Evolutionary conservation across 2,329 filamentous ascomycete species (phyloP).

Genomic region (Exophiala sp.): DNA sequence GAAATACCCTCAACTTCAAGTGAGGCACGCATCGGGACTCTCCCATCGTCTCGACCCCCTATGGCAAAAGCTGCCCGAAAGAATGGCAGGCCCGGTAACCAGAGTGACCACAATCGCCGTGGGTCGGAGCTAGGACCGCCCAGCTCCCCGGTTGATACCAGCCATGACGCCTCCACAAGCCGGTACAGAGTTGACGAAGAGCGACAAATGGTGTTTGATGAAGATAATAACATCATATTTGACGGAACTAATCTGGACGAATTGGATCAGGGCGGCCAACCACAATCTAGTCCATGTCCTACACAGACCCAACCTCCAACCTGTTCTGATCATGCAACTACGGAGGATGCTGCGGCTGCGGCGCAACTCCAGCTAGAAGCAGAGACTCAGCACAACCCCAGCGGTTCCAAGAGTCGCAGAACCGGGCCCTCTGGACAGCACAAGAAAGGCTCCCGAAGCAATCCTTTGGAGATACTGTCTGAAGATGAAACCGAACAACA

Average conservation of each 20-base stretch:
- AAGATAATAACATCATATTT: neutral
- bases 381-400: neutral
- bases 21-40: too few relatives aligned
- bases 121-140: neutral
- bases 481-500: neutral
- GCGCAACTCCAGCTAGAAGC: neutral
- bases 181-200: neutral
- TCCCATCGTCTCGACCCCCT: too few relatives aligned
- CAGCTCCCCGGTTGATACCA: neutral
- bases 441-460: neutral
- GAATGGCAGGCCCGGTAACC: neutral
- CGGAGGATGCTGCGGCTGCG: neutral
- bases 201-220: neutral
- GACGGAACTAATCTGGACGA: neutral
- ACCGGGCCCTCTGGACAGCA: neutral
- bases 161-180: neutral
- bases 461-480: neutral
- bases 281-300: neutral
- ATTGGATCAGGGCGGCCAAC: neutral
- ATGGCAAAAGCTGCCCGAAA: neutral
- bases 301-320: too few relatives aligned
- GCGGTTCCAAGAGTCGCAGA: too few relatives aligned
- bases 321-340: neutral
- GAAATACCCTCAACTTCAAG: too few relatives aligned
- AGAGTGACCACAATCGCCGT: neutral